These are phyloP conservation scores for Cladobotryum protrusum DNA, from an alignment of 2,329 filamentous ascomycete species.

Conservation along the genomic window DNA sequence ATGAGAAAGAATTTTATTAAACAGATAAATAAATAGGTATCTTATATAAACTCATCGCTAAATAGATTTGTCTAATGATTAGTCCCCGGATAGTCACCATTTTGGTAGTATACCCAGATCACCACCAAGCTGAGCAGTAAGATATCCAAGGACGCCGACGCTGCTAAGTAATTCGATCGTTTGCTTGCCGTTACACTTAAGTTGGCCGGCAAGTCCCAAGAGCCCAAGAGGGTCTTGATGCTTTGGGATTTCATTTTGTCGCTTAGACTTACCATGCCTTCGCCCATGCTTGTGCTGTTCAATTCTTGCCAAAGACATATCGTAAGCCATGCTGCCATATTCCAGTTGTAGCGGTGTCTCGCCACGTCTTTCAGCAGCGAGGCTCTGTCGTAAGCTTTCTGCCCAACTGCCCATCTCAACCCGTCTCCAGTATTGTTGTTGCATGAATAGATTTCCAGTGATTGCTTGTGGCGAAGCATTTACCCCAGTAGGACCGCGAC, in stretches of 20 bases:
- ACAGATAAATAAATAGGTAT: too few species aligned
- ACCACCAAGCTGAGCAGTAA: conserved; percentile 54
- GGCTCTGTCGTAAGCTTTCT: conserved; percentile 29
- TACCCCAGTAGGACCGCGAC: conserved; percentile 7
- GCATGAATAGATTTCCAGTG: conserved; percentile 11
- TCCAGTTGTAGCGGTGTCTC: conserved; percentile 5
- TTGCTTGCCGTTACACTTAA: conserved; percentile 59
- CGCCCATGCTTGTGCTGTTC: conserved; percentile 1
- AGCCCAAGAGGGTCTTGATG: conserved; percentile 75
- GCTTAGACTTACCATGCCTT: conserved; percentile 6
- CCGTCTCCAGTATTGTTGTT: conserved; percentile 23
- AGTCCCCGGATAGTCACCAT: neutral
- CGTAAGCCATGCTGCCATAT: neutral
- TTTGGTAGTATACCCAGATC: neutral
- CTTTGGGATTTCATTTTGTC: conserved; percentile 5
- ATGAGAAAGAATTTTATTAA: too few species aligned
- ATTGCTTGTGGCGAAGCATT: conserved; percentile 2
- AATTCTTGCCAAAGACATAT: conserved; percentile 11
- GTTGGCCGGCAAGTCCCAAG: conserved; percentile 59
- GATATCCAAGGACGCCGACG: conserved; percentile 65
- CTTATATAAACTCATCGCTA: too few species aligned
- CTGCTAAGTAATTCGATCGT: conserved; percentile 69
- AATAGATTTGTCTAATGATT: too few species aligned
- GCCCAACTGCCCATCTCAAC: conserved; percentile 33
- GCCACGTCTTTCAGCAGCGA: conserved; percentile 26